Evolutionary conservation across 2,329 filamentous ascomycete species (phyloP), one percentile per base, ranked within the genome.

Genomic region (Ilyonectria sp.): DNA sequence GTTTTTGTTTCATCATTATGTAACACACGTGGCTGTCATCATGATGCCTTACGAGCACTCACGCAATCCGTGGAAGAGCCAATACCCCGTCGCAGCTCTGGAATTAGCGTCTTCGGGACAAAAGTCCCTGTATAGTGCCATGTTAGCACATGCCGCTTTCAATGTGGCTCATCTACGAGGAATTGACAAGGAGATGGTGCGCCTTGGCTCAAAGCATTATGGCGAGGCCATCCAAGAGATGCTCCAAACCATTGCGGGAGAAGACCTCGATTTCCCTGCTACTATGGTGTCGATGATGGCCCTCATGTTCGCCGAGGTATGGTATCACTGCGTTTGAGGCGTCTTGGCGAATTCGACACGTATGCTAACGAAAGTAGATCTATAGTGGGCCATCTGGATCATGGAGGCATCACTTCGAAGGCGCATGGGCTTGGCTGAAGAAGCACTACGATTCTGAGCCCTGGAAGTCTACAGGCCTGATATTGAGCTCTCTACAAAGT

Each of bases 231-330:
- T 60, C 19, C 19, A 60, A 21, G 58, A 46, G 40, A 11, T 60
- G 31, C 29, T 60, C 23, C 11, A 23, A 15, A 21, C 33, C 7
- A 60, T 52, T 11, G 17, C 26, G 10, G 6, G 29, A 3, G 21
- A 60, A 6, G 13, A 52, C 10, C 8, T 50, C 1, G 43, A 63
- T 29, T 57, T 57, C 17, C 31, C 53, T 49, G 31, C 43, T 15
- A 52, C 33, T 5, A 50, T 63, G 31, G 60, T 53, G 6, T 63
- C 60, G 6, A 63, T 63, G 15, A 63, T 63, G 60, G 52, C 52
- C 7, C 60, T 63, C 6, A 49, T 63, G 52, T 43, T 63, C 21
- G 53, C 60, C 9, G 60, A 63, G 53, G 60, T 63, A 58, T n/a
- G 60, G 7, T 8, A 50, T 11, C 26, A 31, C 4, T 33, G 8